phyloP scores from a whole-genome alignment of 2,329 filamentous ascomycete species.

The Venturia effusa region DNA sequence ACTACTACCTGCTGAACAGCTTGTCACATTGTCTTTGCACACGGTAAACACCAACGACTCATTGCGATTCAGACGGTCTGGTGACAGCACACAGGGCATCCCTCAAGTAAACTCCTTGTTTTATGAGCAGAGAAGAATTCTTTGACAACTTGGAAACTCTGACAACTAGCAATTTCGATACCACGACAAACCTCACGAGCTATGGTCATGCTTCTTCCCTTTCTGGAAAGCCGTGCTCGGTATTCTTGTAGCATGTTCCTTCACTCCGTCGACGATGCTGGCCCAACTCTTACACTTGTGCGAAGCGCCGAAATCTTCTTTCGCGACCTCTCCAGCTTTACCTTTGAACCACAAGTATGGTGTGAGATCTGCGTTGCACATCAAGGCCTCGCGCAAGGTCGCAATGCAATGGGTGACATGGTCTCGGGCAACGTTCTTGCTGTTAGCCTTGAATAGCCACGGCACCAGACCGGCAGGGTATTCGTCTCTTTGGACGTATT shows the following conservation, averaged over 20 bases:
- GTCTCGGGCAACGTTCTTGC: not conserved
- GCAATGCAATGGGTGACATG: slow-evolving; percentile 14
- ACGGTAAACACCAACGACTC: not conserved
- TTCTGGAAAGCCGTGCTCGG: not conserved
- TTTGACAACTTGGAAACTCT: not conserved
- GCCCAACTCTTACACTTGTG: slow-evolving; percentile 12
- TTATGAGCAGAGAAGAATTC: not conserved
- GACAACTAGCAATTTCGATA: not conserved
- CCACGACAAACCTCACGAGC: not conserved
- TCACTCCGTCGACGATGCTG: not conserved
- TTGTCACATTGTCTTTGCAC: not conserved
- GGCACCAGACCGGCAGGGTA: not conserved
- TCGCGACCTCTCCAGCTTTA: slow-evolving; percentile 5
- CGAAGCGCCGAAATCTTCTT: slow-evolving; percentile 10
- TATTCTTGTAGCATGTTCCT: not conserved
- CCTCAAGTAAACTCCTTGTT: not conserved
- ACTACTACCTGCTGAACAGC: not conserved
- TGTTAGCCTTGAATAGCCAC: slow-evolving; percentile 2
- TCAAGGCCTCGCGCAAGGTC: slow-evolving; percentile 11
- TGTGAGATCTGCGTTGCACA: slow-evolving; percentile 12
- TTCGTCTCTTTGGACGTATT: slow-evolving; percentile 9
- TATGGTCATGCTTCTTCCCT: not conserved
- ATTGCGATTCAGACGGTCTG: not conserved
- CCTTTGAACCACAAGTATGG: slow-evolving; percentile 8
- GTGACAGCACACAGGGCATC: not conserved